Percentiles rank a stretch among this genome's conserved stretches.
Conservation (phyloP, 352 stramenopile genomes). For the Phytophthora pluvialis region DNA sequence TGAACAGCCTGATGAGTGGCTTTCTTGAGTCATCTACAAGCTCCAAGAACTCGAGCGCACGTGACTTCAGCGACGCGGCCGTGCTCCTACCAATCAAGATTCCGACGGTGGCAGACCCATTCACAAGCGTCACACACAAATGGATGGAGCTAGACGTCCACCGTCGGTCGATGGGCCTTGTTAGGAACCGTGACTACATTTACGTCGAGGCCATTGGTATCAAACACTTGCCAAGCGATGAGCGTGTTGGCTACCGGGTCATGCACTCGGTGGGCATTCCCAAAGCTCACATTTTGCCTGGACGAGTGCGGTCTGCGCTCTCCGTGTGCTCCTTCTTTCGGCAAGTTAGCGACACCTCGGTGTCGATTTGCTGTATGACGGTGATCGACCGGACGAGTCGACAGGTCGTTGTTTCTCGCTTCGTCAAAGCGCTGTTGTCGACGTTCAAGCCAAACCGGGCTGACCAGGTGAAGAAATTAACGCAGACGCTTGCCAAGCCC, state of each 20-base stretch:
- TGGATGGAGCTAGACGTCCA: slow-evolving; percentile 43
- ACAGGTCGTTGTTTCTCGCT: slow-evolving; percentile 25
- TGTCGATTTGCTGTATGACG: slow-evolving; percentile 36
- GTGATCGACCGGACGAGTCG: slow-evolving; percentile 35
- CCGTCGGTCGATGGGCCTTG: slow-evolving; percentile 41
- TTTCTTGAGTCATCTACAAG: slow-evolving; percentile 22
- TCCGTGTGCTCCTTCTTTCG: slow-evolving; percentile 45
- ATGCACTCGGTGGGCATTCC: slow-evolving; percentile 61
- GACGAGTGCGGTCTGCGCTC: slow-evolving; percentile 42
- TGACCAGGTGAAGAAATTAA: slow-evolving; percentile 27
- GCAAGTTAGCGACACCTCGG: slow-evolving; percentile 25
- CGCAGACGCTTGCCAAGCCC: slow-evolving; percentile 15
- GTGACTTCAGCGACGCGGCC: slow-evolving; percentile 35
- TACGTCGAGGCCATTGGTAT: slow-evolving; percentile 54
- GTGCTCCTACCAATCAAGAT: slow-evolving; percentile 42
- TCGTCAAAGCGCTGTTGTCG: slow-evolving; percentile 31
- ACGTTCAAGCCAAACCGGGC: slow-evolving; percentile 23
- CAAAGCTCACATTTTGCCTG: slow-evolving; percentile 27
- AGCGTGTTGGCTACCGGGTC: slow-evolving; percentile 54
- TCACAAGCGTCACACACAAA: slow-evolving; percentile 32
- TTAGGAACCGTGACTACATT: slow-evolving; percentile 51
- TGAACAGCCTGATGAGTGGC: slow-evolving; percentile 45
- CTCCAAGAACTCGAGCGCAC: background rate
- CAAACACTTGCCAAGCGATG: slow-evolving; percentile 31
- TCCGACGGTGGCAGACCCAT: slow-evolving; percentile 45